These are phyloP conservation scores for Hyaloperonospora arabidopsidis DNA, from an alignment of 352 stramenopile genomes.

Conservation along the genomic window DNA sequence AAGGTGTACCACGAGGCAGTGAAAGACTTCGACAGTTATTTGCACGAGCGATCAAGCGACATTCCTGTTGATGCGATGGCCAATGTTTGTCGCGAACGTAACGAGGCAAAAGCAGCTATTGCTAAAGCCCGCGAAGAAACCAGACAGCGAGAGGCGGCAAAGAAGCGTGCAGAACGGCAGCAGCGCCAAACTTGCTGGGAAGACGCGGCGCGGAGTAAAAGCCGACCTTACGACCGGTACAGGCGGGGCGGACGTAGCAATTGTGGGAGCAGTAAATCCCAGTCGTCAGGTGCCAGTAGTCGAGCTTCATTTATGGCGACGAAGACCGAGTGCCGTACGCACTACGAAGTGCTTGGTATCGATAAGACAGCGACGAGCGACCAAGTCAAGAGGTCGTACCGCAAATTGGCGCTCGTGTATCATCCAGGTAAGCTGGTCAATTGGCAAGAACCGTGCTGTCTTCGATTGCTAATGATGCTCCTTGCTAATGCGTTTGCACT, in stretches of 20 bases:
- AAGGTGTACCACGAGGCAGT: slow-evolving; percentile 54
- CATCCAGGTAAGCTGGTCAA: slow-evolving; percentile 56
- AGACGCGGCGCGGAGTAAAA: slow-evolving; percentile 47
- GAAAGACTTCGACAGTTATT: slow-evolving; percentile 68
- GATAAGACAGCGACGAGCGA: slow-evolving; percentile 40
- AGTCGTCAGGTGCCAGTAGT: slow-evolving; percentile 14
- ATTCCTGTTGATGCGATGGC: slow-evolving; percentile 12
- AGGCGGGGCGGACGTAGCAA: slow-evolving; percentile 19
- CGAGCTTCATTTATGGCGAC: slow-evolving; percentile 30
- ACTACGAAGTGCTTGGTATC: slow-evolving; percentile 81
- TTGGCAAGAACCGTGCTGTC: background rate
- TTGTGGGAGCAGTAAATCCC: slow-evolving; percentile 15
- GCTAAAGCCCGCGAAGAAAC: slow-evolving; percentile 36
- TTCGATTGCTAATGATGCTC: background rate
- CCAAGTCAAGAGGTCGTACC: slow-evolving; percentile 87
- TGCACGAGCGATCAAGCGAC: slow-evolving; percentile 37
- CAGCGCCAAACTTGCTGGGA: slow-evolving; percentile 23
- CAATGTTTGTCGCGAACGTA: slow-evolving; percentile 43
- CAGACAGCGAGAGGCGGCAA: slow-evolving; percentile 30
- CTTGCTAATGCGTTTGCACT: background rate
- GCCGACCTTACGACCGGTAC: slow-evolving; percentile 46
- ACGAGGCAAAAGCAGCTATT: slow-evolving; percentile 41
- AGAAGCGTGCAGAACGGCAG: slow-evolving; percentile 38
- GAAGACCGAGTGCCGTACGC: slow-evolving; percentile 36
- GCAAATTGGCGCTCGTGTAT: slow-evolving; percentile 79